Percentiles rank a stretch among this genome's conserved stretches.
These are phyloP conservation scores for Leptodermis oblonga DNA, from an alignment of 257 asterid species.

Conservation along the genomic window DNA sequence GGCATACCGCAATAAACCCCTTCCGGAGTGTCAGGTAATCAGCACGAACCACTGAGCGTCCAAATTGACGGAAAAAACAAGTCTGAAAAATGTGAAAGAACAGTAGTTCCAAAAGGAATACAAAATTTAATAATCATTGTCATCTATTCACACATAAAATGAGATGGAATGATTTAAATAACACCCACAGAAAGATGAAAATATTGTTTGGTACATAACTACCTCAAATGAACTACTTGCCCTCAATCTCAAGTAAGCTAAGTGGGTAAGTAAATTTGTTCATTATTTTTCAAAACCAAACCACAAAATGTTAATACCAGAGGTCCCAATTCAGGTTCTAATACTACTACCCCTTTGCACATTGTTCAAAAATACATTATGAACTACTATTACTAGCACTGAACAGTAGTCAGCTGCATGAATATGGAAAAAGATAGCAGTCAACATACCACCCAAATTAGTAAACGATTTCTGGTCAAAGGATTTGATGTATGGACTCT, in stretches of 20 bases:
- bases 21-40: slow-evolving; percentile 96
- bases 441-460: slow-evolving; percentile 80
- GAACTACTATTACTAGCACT: neutral
- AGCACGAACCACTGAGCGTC: slow-evolving; percentile 87
- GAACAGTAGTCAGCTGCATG: slow-evolving; percentile 7
- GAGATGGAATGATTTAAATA: neutral
- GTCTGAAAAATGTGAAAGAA: slow-evolving; percentile 50
- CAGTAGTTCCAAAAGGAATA: neutral
- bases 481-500: slow-evolving; percentile 79
- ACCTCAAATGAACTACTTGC: neutral
- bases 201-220: neutral
- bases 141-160: neutral
- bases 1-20: slow-evolving; percentile 82
- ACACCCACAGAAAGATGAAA: neutral
- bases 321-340: neutral
- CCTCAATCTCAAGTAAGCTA: neutral
- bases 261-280: neutral
- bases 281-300: neutral
- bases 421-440: slow-evolving; percentile 6
- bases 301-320: neutral
- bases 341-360: neutral
- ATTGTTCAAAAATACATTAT: neutral
- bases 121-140: neutral
- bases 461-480: slow-evolving; percentile 52
- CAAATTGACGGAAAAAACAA: slow-evolving; percentile 94